These are phyloP conservation scores for Lichtheimia ramosa DNA, from an alignment of 371 early-diverging fungal species.

Conservation along the genomic window DNA sequence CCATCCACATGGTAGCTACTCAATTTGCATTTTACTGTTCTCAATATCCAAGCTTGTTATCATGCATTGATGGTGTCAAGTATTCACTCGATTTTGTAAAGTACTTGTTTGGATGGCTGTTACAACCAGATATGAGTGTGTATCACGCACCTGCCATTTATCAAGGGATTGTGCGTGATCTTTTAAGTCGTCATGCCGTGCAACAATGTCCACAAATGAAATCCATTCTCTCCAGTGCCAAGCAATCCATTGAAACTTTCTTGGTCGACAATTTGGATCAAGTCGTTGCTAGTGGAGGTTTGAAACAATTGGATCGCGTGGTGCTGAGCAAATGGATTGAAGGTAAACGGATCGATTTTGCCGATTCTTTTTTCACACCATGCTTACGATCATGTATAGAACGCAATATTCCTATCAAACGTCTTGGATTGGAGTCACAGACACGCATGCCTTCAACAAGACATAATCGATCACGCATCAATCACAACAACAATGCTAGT, in stretches of 20 bases:
- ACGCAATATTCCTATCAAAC: no score
- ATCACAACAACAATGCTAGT: no score
- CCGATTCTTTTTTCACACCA: no score
- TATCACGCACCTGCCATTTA: slow-evolving; percentile 33
- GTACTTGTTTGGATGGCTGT: slow-evolving; percentile 25
- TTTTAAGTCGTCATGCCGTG: slow-evolving; percentile 42
- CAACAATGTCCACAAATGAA: slow-evolving; percentile 29
- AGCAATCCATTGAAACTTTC: slow-evolving; percentile 26
- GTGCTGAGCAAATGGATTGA: slow-evolving; percentile 24
- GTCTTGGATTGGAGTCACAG: no score
- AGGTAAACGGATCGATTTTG: slow-evolving; percentile 18
- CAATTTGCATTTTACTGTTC: slow-evolving; percentile 37
- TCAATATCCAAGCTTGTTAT: slow-evolving; percentile 37
- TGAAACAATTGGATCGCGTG: slow-evolving; percentile 25
- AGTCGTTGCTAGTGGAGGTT: slow-evolving; percentile 19
- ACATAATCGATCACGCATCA: no score
- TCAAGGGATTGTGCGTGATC: slow-evolving; percentile 38
- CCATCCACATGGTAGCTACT: slow-evolving; percentile 19
- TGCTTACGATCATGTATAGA: no score
- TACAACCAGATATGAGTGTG: slow-evolving; percentile 35
- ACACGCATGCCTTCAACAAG: no score
- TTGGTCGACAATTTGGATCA: slow-evolving; percentile 21
- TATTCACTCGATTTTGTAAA: slow-evolving; percentile 40
- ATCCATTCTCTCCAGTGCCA: slow-evolving; percentile 32
- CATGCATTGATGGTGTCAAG: slow-evolving; percentile 45